Percentiles rank a stretch among this genome's conserved stretches.
Conservation (phyloP, 306 rosid species). For the Acacia crassicarpa region DNA sequence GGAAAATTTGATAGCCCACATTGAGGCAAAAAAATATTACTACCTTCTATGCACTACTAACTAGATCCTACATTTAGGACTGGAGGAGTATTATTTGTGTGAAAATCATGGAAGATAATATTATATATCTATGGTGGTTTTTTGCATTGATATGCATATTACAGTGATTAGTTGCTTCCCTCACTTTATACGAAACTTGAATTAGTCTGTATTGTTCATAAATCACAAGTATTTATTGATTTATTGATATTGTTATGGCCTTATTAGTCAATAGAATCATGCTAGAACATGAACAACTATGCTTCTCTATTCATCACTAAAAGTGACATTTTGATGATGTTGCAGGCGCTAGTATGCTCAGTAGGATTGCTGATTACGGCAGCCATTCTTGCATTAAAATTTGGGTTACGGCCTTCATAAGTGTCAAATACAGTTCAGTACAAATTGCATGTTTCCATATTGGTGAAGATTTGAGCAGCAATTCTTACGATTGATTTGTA, state of each 20-base stretch:
- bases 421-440: not conserved
- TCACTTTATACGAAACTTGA: not conserved
- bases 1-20: not conserved
- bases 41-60: too few relatives aligned
- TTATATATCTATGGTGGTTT: not conserved
- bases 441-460: constrained; percentile 8
- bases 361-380: constrained; percentile 48
- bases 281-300: constrained; percentile 7
- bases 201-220: not conserved
- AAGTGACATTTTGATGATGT: constrained; percentile 21
- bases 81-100: too few relatives aligned
- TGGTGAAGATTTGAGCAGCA: not conserved
- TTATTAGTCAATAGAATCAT: not conserved
- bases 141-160: not conserved
- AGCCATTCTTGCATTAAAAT: constrained; percentile 49
- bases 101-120: not conserved
- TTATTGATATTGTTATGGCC: too few relatives aligned
- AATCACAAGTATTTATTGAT: too few relatives aligned
- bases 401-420: constrained; percentile 19
- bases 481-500: constrained; percentile 8
- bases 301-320: constrained; percentile 13
- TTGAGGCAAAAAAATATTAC: too few relatives aligned
- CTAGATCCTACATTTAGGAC: too few relatives aligned
- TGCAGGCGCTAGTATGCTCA: constrained; percentile 81
- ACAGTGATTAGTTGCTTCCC: not conserved